Percentiles rank a stretch among this genome's conserved stretches.
Conservation (phyloP, 2,329 filamentous ascomycete genomes). For the Myriosclerotinia duriaeana region DNA sequence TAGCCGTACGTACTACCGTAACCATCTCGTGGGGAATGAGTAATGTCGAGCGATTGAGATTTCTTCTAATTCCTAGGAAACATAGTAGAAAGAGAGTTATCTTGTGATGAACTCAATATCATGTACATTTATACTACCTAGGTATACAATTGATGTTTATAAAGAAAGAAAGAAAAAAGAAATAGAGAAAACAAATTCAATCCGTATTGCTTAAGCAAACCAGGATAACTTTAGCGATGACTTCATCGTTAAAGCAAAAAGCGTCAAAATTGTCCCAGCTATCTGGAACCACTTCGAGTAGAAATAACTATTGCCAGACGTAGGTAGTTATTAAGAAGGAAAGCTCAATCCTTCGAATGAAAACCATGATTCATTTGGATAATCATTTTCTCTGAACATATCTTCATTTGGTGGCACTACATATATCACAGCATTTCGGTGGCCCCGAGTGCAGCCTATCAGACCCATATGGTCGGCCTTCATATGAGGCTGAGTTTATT, state of each 20-base stretch:
- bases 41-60: neutral
- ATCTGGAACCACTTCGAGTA: neutral
- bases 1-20: no score
- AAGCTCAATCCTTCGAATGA: neutral
- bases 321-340: no score
- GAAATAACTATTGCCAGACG: neutral
- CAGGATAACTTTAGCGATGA: neutral
- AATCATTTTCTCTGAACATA: neutral
- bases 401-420: slow-evolving; percentile 12
- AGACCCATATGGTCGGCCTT: neutral
- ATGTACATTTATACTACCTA: no score
- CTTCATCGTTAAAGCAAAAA: slow-evolving; percentile 5
- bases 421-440: slow-evolving; percentile 10
- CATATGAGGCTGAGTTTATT: slow-evolving; percentile 11
- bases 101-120: neutral
- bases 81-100: neutral
- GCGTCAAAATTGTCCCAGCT: neutral
- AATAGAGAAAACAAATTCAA: neutral
- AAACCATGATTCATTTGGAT: neutral
- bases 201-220: neutral
- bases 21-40: no score
- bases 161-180: no score
- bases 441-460: slow-evolving; percentile 14
- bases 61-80: neutral
- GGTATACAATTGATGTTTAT: no score